These are phyloP conservation scores for Aureobasidium sp. DNA, from an alignment of 2,329 filamentous ascomycete genomes.

Conservation along the genomic window DNA sequence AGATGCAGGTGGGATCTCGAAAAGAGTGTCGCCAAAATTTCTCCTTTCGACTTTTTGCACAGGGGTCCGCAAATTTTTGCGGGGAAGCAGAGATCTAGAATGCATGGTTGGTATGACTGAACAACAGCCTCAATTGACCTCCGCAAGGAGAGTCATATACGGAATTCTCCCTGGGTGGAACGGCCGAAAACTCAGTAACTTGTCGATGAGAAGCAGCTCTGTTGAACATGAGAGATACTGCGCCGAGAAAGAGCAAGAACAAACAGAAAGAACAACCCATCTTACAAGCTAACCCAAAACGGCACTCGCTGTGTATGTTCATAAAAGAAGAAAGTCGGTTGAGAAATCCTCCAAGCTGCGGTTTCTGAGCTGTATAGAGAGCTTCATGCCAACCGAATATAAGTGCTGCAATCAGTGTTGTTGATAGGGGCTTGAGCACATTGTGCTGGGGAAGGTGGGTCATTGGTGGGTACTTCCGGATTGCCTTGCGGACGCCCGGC, in stretches of 20 bases:
- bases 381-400: not conserved
- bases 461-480: not conserved
- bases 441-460: not conserved
- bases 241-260: not conserved
- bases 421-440: not conserved
- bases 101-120: not conserved
- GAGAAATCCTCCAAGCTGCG: not conserved
- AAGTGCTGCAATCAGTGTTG: not conserved
- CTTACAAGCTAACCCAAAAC: not conserved
- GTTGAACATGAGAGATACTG: not conserved
- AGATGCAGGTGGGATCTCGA: not conserved
- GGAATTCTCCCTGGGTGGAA: no score
- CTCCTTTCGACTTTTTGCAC: not conserved
- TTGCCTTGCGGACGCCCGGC: not conserved
- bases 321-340: not conserved
- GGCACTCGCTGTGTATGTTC: not conserved
- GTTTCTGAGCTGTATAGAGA: not conserved
- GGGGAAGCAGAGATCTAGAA: not conserved
- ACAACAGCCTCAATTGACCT: not conserved
- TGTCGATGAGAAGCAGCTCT: no score
- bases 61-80: not conserved
- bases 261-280: not conserved
- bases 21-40: not conserved
- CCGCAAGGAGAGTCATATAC: no score
- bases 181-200: no score